Evolutionary conservation across 208 protist species (phyloP).

Genomic region (Leptomonas seymouri): DNA sequence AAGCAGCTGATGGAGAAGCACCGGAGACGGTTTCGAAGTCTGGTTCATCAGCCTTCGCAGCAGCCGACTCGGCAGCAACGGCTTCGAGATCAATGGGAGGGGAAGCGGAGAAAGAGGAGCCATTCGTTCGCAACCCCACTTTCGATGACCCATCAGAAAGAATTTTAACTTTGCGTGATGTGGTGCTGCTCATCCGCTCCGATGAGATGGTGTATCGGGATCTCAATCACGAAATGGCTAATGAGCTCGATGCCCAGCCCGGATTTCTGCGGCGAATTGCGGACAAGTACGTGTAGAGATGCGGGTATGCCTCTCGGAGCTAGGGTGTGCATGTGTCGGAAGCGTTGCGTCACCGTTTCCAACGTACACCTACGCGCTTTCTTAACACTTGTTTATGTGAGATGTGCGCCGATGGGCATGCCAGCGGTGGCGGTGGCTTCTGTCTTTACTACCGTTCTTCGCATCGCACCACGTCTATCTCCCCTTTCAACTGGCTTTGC

Average conservation of each 20-base stretch:
- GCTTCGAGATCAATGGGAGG: background rate
- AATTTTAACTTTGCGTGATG: conserved; percentile 61
- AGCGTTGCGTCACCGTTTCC: no score
- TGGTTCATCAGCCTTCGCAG: background rate
- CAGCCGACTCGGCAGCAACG: background rate
- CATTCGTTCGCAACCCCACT: background rate
- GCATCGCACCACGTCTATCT: no score
- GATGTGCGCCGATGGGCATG: no score
- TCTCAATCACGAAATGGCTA: conserved; percentile 54
- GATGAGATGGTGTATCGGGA: conserved; percentile 84
- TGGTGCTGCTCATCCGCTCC: conserved; percentile 69
- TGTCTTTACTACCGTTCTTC: no score
- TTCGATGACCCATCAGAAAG: background rate
- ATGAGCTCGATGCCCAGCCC: conserved; percentile 44
- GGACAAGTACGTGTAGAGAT: background rate
- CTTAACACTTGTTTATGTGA: no score
- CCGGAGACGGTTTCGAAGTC: background rate
- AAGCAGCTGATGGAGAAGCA: no score
- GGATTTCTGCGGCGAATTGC: conserved; percentile 24
- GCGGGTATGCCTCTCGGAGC: background rate
- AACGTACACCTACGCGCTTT: no score
- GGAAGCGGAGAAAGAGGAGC: background rate
- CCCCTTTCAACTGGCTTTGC: no score
- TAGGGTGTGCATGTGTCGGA: background rate
- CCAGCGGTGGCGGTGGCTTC: no score